Evolutionary conservation across 768 basidiomycete species (phyloP), one percentile per base, ranked within the genome.

Genomic region (Polyporus arcularius): DNA sequence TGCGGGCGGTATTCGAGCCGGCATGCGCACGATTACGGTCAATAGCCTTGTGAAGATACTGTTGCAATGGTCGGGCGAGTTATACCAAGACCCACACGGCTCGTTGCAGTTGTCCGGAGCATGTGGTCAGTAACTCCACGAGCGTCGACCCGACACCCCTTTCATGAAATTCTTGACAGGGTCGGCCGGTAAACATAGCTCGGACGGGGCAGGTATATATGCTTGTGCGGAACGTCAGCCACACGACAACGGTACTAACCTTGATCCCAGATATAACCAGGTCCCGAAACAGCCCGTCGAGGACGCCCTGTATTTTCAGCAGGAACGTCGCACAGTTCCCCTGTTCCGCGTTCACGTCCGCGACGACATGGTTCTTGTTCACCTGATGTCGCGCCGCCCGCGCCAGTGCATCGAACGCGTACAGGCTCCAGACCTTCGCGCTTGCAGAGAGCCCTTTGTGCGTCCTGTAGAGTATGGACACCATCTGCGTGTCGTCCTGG

Each of bases 381-480:
- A 80, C 85, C 49, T 86, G 80, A 60, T 79, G 78, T 60, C 86
- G 82, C 18, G 94, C 93, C 16, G 89, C 94, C 59, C 96, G 87
- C 45, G 93, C 85, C 62, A 99, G 81, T 18, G 96, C 92, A 76
- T 99, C 96, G 71, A 99, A 92, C 42, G 89, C 86, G 75, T 98
- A 99, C 52, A 99, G 80, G 75, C 94, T 94, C 41, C 85, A 86
- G 60, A 96, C 84, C 72, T 98, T 96, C 63, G 82, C 80, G 11
- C 81, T 67, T 15, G 83, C 74, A 4, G 86, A 76, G 39, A 96
- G 80, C 9, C 87, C 83, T 74, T 90, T 93, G 78, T 98, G 96
- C 10, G 88, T 90, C 58, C 92, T 89, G 74, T 92, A 97, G 39
- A 98, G 82, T 54, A 87, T 83, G 31, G 94, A 92, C 53, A 98